Percentiles rank a stretch among this genome's conserved stretches.
Conservation (phyloP, 2,329 filamentous ascomycete species). For the Sclerotinia trifoliorum region DNA sequence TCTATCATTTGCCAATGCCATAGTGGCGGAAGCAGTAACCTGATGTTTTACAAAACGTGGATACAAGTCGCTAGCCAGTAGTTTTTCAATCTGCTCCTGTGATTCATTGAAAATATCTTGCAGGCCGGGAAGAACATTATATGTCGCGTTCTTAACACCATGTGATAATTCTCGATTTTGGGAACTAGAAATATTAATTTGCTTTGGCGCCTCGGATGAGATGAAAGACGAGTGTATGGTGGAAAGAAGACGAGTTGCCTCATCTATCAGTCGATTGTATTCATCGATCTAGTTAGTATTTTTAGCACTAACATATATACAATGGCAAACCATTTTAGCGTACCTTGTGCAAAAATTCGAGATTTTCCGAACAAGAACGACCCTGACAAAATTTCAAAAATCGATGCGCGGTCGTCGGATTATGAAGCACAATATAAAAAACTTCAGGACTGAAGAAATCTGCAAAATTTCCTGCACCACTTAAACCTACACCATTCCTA, state of each 20-base stretch:
- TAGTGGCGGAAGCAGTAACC: constrained; percentile 47
- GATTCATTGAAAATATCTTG: constrained; percentile 43
- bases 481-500: constrained; percentile 11
- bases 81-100: constrained; percentile 46
- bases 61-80: constrained; percentile 49
- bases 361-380: constrained; percentile 48
- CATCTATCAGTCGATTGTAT: constrained; percentile 47
- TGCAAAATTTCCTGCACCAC: constrained; percentile 34
- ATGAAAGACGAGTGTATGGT: constrained; percentile 48
- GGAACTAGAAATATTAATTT: constrained; percentile 34
- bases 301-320: not conserved
- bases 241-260: constrained; percentile 47
- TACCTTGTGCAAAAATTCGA: constrained; percentile 53
- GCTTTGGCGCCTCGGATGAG: constrained; percentile 36
- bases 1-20: constrained; percentile 46
- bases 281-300: constrained; percentile 43
- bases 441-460: constrained; percentile 52
- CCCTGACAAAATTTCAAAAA: constrained; percentile 52
- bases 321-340: constrained; percentile 24
- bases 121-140: constrained; percentile 37
- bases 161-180: constrained; percentile 27
- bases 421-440: constrained; percentile 51
- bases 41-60: constrained; percentile 54
- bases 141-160: constrained; percentile 30
- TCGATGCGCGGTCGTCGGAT: constrained; percentile 48